Evolutionary conservation across 83 land plant species (phyloP).

Genomic region (Picea engelmannii): DNA sequence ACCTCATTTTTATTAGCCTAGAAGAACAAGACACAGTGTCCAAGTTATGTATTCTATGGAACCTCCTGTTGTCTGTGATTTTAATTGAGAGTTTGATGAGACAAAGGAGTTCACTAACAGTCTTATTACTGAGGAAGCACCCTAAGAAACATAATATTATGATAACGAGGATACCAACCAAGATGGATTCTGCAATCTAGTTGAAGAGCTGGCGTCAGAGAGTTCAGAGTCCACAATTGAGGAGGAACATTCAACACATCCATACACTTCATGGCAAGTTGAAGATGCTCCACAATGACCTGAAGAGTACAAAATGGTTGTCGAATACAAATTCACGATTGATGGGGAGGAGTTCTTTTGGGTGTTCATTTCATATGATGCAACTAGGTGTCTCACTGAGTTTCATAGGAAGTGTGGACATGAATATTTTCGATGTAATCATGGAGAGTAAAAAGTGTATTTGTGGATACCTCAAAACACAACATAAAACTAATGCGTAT

Average conservation of each 20-base stretch:
- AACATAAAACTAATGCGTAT: too few species aligned
- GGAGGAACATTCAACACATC: too few species aligned
- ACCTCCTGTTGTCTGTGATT: too few species aligned
- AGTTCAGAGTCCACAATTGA: background rate
- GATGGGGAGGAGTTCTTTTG: slow-evolving; percentile 68
- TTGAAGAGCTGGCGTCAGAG: background rate
- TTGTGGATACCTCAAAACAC: too few species aligned
- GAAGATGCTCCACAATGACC: slow-evolving; percentile 65
- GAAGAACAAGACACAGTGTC: too few species aligned
- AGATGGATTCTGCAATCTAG: slow-evolving; percentile 11
- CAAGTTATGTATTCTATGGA: too few species aligned
- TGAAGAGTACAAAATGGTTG: too few species aligned
- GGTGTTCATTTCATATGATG: slow-evolving; percentile 72
- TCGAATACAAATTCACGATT: slow-evolving; percentile 23
- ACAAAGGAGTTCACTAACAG: too few species aligned
- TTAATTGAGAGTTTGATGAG: too few species aligned
- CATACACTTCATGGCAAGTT: slow-evolving; percentile 27
- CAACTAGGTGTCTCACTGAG: slow-evolving; percentile 33
- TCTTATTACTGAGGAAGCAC: background rate
- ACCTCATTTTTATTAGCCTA: too few species aligned
- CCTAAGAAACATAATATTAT: background rate
- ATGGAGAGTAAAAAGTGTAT: too few species aligned
- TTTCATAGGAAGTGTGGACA: slow-evolving; percentile 64
- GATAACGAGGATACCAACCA: background rate
- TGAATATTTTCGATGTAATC: slow-evolving; percentile 8